Evolutionary conservation across 441 rosid genomes (phyloP), one percentile per base, ranked within the genome.

Genomic region (Erodium texanum): DNA sequence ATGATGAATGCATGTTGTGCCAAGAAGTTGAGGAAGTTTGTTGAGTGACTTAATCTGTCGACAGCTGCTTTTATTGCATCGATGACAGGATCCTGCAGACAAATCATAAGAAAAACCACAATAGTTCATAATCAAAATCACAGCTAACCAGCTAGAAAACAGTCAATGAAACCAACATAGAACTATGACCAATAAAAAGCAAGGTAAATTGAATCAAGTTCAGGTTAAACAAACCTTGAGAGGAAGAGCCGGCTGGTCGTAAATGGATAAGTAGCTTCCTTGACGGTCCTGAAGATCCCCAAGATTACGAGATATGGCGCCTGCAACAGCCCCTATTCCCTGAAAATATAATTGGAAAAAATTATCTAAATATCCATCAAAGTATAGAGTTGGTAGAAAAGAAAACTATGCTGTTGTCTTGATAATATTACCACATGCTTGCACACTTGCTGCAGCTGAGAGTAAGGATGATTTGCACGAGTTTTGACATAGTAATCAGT

Each of bases 361-460:
- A n/a, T n/a, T n/a, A n/a, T n/a, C n/a, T n/a, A n/a, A n/a, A n/a
- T n/a, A n/a, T n/a, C n/a, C n/a, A n/a, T n/a, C n/a, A n/a, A n/a
- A n/a, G n/a, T n/a, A n/a, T n/a, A n/a, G n/a, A n/a, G n/a, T n/a
- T n/a, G n/a, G n/a, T n/a, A n/a, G n/a, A n/a, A n/a, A n/a, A n/a
- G n/a, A n/a, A n/a, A n/a, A n/a, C n/a, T n/a, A n/a, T n/a, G n/a
- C n/a, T n/a, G n/a, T n/a, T n/a, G n/a, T n/a, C n/a, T n/a, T n/a
- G n/a, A n/a, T n/a, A n/a, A n/a, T n/a, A n/a, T 82, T 91, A 94
- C 99, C 98, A 92, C 99, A 70, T 95, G 99, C 83, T 90, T 95
- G 72, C 87, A 92, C 59, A 95, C 98, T 89, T 95, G 98, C 70
- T 89, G 99, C 77, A 95, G 86, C 83, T 92, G 96, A 24, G 98